Conservation (phyloP, 768 basidiomycete species). For the Lactarius pseudohatsudake region DNA sequence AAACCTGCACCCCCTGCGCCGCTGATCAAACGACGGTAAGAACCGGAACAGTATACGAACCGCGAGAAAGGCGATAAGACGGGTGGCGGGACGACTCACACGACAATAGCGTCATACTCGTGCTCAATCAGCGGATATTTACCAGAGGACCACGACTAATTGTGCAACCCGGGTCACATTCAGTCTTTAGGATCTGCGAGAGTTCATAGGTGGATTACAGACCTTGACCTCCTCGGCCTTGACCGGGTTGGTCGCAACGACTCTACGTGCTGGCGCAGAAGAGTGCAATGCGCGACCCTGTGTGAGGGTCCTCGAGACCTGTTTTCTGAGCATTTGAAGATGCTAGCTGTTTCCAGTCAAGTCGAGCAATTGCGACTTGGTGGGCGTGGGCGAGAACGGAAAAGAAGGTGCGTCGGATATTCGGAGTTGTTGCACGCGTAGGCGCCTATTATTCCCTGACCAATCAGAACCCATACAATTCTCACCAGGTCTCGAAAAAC, state of each 20-base stretch:
- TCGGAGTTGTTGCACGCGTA: background rate
- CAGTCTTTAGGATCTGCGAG: constrained; percentile 18
- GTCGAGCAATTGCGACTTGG: constrained; percentile 23
- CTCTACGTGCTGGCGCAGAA: constrained; percentile 55
- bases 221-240: constrained; percentile 85
- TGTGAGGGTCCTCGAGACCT: constrained; percentile 52
- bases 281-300: constrained; percentile 61
- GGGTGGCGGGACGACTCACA: constrained; percentile 56
- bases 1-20: constrained; percentile 98
- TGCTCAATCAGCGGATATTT: constrained; percentile 98
- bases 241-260: constrained; percentile 70
- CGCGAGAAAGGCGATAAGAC: background rate
- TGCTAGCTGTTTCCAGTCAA: constrained; percentile 18
- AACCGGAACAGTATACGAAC: background rate
- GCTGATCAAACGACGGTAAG: constrained; percentile 42
- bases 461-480: constrained; percentile 27
- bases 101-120: constrained; percentile 97
- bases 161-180: constrained; percentile 15
- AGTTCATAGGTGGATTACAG: constrained; percentile 27
- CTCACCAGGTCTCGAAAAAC: background rate
- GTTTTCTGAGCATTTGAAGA: constrained; percentile 60
- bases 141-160: constrained; percentile 72
- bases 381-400: constrained; percentile 22
- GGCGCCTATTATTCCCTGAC: constrained; percentile 1
- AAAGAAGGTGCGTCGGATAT: background rate